Conservation (phyloP, 805 yeast genomes). For the Naumovozyma dairenensis region DNA sequence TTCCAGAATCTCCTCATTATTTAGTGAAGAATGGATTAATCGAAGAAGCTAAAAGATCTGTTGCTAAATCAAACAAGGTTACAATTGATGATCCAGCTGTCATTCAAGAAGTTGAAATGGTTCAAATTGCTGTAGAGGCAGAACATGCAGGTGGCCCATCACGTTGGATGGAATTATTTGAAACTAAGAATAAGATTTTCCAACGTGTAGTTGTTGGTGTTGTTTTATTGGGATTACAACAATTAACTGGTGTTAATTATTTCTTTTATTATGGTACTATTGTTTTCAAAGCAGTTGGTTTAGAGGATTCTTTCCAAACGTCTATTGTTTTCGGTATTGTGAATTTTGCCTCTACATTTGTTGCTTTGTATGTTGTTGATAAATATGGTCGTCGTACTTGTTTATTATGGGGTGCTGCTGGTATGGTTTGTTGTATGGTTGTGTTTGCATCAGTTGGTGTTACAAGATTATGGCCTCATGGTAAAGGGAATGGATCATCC, state of each 20-base stretch:
- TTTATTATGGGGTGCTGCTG: conserved; percentile 36
- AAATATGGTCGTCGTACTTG: conserved; percentile 40
- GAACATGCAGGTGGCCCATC: conserved; percentile 55
- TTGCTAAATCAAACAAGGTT: conserved; percentile 50
- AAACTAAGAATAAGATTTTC: conserved; percentile 56
- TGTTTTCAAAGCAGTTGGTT: conserved; percentile 19
- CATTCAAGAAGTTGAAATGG: conserved; percentile 44
- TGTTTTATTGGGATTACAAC: conserved; percentile 49
- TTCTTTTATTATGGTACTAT: conserved; percentile 53
- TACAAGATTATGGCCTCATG: conserved; percentile 31
- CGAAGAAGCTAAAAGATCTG: conserved; percentile 52
- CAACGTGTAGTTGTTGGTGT: conserved; percentile 39
- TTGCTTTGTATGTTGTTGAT: conserved; percentile 40
- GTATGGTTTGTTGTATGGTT: conserved; percentile 35
- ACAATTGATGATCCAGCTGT: conserved; percentile 45
- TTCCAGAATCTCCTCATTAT: conserved; percentile 70
- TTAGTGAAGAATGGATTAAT: conserved; percentile 43
- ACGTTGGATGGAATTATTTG: conserved; percentile 52
- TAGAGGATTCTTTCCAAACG: conserved; percentile 45
- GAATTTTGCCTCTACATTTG: conserved; percentile 40
- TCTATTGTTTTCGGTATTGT: conserved; percentile 57
- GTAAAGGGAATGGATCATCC: conserved; percentile 31
- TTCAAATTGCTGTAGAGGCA: conserved; percentile 50
- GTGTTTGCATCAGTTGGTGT: conserved; percentile 52
- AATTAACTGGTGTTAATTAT: conserved; percentile 52